phyloP scores from a whole-genome alignment of 768 basidiomycete genomes.

The Leccinum longicurvipes region DNA sequence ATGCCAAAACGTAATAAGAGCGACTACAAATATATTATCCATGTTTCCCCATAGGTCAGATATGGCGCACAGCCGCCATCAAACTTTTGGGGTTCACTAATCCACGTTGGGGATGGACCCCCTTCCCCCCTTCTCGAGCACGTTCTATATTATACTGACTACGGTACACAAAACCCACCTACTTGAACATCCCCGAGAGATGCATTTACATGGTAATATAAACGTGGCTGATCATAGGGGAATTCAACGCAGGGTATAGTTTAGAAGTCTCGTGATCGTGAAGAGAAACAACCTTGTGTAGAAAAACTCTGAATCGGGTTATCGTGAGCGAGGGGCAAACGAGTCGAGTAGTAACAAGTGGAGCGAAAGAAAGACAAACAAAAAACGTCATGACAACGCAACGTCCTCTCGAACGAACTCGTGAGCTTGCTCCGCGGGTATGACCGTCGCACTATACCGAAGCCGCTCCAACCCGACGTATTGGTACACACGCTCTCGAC shows the following conservation, averaged over 20 bases:
- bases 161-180: conserved; percentile 11
- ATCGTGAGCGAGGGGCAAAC: conserved; percentile 20
- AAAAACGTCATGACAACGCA: conserved; percentile 11
- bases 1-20: not conserved
- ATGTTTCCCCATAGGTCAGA: conserved; percentile 1
- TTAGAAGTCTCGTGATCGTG: conserved; percentile 6
- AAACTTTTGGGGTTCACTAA: not conserved
- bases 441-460: not conserved
- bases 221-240: conserved; percentile 12
- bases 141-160: conserved; percentile 10
- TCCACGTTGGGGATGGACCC: conserved; percentile 6
- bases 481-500: conserved; percentile 28
- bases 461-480: conserved; percentile 26
- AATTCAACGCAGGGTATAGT: conserved; percentile 8
- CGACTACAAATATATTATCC: too few relatives aligned
- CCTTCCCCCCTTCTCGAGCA: conserved; percentile 3
- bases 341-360: not conserved
- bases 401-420: not conserved
- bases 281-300: not conserved
- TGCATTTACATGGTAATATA: conserved; percentile 19
- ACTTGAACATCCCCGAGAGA: conserved; percentile 7
- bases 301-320: not conserved
- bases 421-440: not conserved
- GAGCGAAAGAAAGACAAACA: not conserved
- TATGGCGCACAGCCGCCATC: not conserved